Conservation (phyloP, 2,329 filamentous ascomycete genomes). For the Aspergillus sp. region DNA sequence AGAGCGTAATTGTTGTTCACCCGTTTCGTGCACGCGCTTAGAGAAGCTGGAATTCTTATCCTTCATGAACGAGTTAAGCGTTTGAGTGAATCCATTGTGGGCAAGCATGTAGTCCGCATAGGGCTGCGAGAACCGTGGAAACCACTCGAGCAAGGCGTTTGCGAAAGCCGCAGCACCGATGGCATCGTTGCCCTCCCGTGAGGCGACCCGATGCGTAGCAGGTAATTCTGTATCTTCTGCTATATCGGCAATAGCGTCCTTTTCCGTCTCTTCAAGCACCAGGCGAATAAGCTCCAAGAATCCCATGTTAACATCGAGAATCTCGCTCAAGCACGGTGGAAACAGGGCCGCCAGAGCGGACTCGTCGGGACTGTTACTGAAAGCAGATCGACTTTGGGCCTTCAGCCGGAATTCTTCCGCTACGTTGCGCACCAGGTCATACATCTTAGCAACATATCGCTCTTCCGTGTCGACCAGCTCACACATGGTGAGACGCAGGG, state of each 20-base stretch:
- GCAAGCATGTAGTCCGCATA: slow-evolving; percentile 91
- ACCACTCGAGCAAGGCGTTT: slow-evolving; percentile 78
- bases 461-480: slow-evolving; percentile 92
- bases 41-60: slow-evolving; percentile 75
- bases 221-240: slow-evolving; percentile 49
- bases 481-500: slow-evolving; percentile 76
- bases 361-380: slow-evolving; percentile 63
- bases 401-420: slow-evolving; percentile 70
- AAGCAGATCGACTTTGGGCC: slow-evolving; percentile 49
- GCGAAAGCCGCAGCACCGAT: slow-evolving; percentile 72
- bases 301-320: slow-evolving; percentile 69
- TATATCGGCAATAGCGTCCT: slow-evolving; percentile 68
- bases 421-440: slow-evolving; percentile 72
- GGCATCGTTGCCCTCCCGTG: slow-evolving; percentile 53
- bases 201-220: slow-evolving; percentile 34
- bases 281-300: slow-evolving; percentile 71
- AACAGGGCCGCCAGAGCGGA: slow-evolving; percentile 70
- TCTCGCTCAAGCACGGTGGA: slow-evolving; percentile 68
- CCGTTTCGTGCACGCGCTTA: slow-evolving; percentile 68
- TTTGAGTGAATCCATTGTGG: slow-evolving; percentile 75
- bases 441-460: slow-evolving; percentile 81
- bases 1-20: slow-evolving; percentile 84
- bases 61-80: slow-evolving; percentile 68
- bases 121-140: slow-evolving; percentile 81
- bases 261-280: slow-evolving; percentile 74